phyloP scores from a whole-genome alignment of 208 protist genomes.

The Histomonas meleagridis region DNA sequence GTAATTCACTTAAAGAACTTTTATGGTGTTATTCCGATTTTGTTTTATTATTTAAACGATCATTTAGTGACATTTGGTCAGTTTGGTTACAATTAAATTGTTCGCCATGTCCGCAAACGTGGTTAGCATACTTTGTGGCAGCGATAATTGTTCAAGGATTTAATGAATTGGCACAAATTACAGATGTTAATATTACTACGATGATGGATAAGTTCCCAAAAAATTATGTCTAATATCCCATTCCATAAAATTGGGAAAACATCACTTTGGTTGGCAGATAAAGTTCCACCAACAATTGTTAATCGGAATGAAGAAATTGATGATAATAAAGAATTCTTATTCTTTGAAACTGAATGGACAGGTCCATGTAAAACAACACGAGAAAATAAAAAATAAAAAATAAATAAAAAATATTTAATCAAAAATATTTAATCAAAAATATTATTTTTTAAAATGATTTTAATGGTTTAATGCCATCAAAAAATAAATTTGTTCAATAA shows the following conservation, averaged over 20 bases:
- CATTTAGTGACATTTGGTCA: neutral
- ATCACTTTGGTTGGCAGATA: neutral
- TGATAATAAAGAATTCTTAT: neutral
- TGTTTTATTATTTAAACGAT: neutral
- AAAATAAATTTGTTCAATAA: too few species aligned
- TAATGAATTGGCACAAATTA: neutral
- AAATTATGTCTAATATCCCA: neutral
- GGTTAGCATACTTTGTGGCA: neutral
- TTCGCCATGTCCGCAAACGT: neutral
- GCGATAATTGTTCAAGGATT: neutral
- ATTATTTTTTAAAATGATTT: too few species aligned
- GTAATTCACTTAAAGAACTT: neutral
- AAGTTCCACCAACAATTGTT: neutral
- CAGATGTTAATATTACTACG: neutral
- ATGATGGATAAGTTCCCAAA: neutral
- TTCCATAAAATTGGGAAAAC: neutral
- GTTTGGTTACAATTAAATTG: conserved; percentile 8
- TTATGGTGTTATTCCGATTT: conserved; percentile 16
- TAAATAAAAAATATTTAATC: too few species aligned
- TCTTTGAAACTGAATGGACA: conserved; percentile 10
- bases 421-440: too few species aligned
- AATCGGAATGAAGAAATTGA: neutral
- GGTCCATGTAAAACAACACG: neutral
- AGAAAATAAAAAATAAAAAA: too few species aligned
- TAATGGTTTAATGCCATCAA: too few species aligned